phyloP scores from a whole-genome alignment of 164 flowering plant species.

The Annona squamosa region DNA sequence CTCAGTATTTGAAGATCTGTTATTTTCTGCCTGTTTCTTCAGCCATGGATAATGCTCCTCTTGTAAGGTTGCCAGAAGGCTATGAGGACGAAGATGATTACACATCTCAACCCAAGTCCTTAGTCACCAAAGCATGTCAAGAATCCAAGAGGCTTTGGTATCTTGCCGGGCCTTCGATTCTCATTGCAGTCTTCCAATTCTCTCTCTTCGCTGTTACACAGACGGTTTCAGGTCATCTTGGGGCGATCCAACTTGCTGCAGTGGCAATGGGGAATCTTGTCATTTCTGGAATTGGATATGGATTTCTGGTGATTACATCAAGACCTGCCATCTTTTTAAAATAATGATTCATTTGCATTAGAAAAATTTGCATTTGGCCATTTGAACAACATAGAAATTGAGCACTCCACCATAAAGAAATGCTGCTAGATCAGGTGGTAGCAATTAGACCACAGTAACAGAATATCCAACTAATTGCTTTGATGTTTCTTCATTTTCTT shows the following conservation, averaged over 20 bases:
- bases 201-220: slow-evolving; percentile 7
- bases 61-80: neutral
- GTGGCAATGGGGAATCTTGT: slow-evolving; percentile 5
- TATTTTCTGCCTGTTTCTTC: neutral
- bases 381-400: too few species aligned
- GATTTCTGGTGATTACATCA: slow-evolving; percentile 7
- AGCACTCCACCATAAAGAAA: too few species aligned
- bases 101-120: neutral
- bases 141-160: slow-evolving; percentile 9
- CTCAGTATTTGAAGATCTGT: neutral
- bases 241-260: slow-evolving; percentile 1
- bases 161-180: slow-evolving; percentile 9
- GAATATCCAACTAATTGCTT: neutral
- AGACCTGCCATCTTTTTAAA: neutral
- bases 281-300: slow-evolving; percentile 5
- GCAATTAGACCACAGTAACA: neutral
- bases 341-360: neutral
- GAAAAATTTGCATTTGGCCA: neutral
- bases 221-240: slow-evolving; percentile 4
- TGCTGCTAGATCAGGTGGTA: neutral
- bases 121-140: neutral
- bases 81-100: neutral
- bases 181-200: slow-evolving; percentile 10
- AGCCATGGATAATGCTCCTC: slow-evolving; percentile 1
- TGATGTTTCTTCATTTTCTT: neutral